A percentile compares a stretch with the other conserved stretches of the same genome.
These are phyloP conservation scores for Candida silvicultrix DNA, from an alignment of 805 yeast genomes.

Conservation along the genomic window DNA sequence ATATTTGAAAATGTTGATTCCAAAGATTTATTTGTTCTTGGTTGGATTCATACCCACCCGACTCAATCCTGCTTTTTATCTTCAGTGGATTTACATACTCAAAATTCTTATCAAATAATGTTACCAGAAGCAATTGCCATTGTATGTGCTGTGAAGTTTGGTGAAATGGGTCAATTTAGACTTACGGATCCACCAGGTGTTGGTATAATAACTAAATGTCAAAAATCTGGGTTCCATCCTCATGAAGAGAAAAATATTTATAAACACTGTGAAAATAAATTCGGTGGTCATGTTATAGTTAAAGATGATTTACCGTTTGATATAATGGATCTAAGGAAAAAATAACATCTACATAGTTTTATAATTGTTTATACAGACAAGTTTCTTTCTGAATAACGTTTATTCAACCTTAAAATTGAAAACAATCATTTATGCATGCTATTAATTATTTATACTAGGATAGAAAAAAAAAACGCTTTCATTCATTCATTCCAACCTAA, in stretches of 20 bases:
- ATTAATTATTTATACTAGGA: too few relatives aligned
- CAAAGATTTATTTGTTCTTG: conserved; percentile 54
- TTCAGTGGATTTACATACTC: conserved; percentile 63
- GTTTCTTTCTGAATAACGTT: too few relatives aligned
- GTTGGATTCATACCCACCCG: conserved; percentile 76
- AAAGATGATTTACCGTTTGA: conserved; percentile 40
- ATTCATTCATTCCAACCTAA: conserved; percentile 62
- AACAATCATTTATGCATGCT: too few relatives aligned
- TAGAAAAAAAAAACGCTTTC: too few relatives aligned
- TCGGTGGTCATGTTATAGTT: conserved; percentile 44
- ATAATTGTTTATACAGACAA: too few relatives aligned
- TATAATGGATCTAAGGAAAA: conserved; percentile 42
- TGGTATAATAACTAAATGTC: conserved; percentile 46
- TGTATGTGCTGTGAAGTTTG: conserved; percentile 51
- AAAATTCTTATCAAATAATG: conserved; percentile 63
- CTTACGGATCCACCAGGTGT: conserved; percentile 64
- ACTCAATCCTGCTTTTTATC: conserved; percentile 66
- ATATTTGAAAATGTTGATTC: conserved; percentile 50
- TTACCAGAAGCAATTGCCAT: conserved; percentile 63
- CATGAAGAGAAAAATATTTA: conserved; percentile 48
- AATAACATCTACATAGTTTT: too few relatives aligned
- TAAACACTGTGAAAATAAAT: conserved; percentile 34
- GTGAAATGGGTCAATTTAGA: conserved; percentile 47
- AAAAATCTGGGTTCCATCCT: conserved; percentile 50
- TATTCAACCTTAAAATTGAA: too few relatives aligned